Evolutionary conservation across 192 early-diverging fungal genomes (phyloP).

Genomic region (Umbelopsis isabellina): DNA sequence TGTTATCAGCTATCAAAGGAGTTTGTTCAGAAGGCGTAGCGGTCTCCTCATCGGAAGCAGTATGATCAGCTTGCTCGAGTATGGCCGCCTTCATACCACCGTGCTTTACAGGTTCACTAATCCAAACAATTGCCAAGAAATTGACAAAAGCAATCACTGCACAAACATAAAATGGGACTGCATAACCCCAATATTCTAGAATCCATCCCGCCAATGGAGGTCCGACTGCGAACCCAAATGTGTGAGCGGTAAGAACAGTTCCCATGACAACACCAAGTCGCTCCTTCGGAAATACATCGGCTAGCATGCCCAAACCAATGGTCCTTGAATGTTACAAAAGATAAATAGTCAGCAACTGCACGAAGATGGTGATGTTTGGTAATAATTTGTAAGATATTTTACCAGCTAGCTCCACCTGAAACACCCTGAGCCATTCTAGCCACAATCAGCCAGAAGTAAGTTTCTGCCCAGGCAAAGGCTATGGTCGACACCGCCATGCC

Average conservation of each 20-base stretch:
- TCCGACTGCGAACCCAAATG: slow-evolving; percentile 71
- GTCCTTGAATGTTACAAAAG: slow-evolving; percentile 46
- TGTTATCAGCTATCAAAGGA: neutral
- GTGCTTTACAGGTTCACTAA: slow-evolving; percentile 61
- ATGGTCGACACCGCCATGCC: slow-evolving; percentile 66
- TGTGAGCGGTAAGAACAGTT: slow-evolving; percentile 65
- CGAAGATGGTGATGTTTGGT: neutral
- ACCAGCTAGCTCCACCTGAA: slow-evolving; percentile 76
- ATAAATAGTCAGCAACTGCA: neutral
- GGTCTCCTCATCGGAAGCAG: slow-evolving; percentile 12
- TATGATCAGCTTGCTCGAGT: neutral
- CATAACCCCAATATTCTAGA: slow-evolving; percentile 65
- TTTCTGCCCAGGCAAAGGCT: slow-evolving; percentile 64
- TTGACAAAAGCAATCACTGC: slow-evolving; percentile 61
- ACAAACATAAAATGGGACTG: slow-evolving; percentile 72
- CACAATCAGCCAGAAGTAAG: slow-evolving; percentile 66
- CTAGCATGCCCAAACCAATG: slow-evolving; percentile 71
- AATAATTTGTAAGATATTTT: neutral
- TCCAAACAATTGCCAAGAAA: slow-evolving; percentile 61
- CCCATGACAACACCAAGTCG: slow-evolving; percentile 75
- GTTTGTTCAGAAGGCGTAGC: slow-evolving; percentile 5
- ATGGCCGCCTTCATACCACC: slow-evolving; percentile 9
- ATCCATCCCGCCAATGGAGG: slow-evolving; percentile 69
- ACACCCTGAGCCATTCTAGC: slow-evolving; percentile 75
- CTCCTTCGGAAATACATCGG: slow-evolving; percentile 68